Base-by-base conservation (phyloP, 495 filamentous ascomycete species). In the Daldinia vernicosa region DNA sequence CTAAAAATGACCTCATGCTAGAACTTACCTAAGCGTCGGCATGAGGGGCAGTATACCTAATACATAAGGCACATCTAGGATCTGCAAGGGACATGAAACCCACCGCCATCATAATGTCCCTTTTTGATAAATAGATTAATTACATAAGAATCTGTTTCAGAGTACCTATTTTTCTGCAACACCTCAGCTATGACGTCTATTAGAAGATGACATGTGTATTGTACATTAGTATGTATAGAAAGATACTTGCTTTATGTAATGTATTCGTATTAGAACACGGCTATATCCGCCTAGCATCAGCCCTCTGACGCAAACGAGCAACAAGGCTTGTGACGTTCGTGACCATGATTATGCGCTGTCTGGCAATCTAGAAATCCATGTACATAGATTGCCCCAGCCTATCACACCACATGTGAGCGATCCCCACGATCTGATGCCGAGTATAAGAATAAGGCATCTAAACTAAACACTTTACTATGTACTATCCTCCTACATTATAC, bases 71-170 rank as follows among this genome's bases (percentile, higher is more conserved):
- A 17, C 57, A 71, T 63, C 61, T 52, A 17, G 19, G 59, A 67
- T 60, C 63, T 72, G 59, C 64, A 72, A 72, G 69, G 69, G 24
- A 67, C 63, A 17, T 47, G 69, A 71, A 66, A 66, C 69, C 26
- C 54, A 52, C 17, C 55, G 22, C 45, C 37, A 33, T 63, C 24
- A 45, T 53, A 51, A 56, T 32, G 14, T 33, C 39, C 52, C 30
- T 57, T 39, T 65, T 53, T 62, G n/a, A n/a, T n/a, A 59, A 65
- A 71, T 54, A 45, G 63, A 63, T 47, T 51, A 40, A 51, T 60
- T 39, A n/a, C n/a, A n/a, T n/a, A 28, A 52, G 17, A 51, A 12
- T 70, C n/a, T 17, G 62, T 66, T 66, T 71, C 63, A 55, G 58
- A 54, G 1, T 17, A 19, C 52, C 43, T 45, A 19, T 58, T 53